Evolutionary conservation across 2,329 filamentous ascomycete genomes (phyloP), one percentile per base, ranked within the genome.

Genomic region (Diaporthe ilicicola): DNA sequence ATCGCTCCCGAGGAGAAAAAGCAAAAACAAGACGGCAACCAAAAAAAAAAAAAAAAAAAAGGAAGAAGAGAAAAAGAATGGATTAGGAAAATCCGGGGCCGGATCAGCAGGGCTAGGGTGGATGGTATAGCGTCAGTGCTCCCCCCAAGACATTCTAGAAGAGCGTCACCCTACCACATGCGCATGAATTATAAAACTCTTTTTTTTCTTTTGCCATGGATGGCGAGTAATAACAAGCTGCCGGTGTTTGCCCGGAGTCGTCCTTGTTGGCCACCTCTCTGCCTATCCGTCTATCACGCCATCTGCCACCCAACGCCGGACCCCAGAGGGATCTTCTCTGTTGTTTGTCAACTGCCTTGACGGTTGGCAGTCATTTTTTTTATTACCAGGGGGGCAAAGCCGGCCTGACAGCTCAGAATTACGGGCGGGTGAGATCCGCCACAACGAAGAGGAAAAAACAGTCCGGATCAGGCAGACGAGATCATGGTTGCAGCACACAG

Each of bases 111-210:
- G 24, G 29, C 59, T 48, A 64, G 22, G 6, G 13, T 17, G 32
- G 22, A 51, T 9, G 51, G 51, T 19, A 32, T 27, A 54, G 48
- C 8, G 7, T 61, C 37, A n/a, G 9, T 12, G n/a, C 42, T 19
- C 9, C 29, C 27, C 56, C 56, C 51, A 62, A 50, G 59, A 62
- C 59, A 34, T 62, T 62, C 59, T 62, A 62, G 59, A 62, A 62
- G 59, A 44, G 59, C 59, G 59, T 62, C 42, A 62, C 59, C 42
- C 59, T 62, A 27, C 42, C 42, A 42, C 39, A 12, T 29, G 24
- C 19, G 39, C 42, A 62, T 62, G 59, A 27, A 34, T 39, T 29
- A 48, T 22, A 34, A 7, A 37, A 46, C 19, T 37, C 46, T 68
- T 59, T 48, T 67, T 50, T 48, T 56, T 24, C 6, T 24, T 53